Percentiles rank a stretch among this genome's conserved stretches.
Evolutionary conservation across 768 basidiomycete genomes (phyloP).

Genomic region (Pholiota conissans): DNA sequence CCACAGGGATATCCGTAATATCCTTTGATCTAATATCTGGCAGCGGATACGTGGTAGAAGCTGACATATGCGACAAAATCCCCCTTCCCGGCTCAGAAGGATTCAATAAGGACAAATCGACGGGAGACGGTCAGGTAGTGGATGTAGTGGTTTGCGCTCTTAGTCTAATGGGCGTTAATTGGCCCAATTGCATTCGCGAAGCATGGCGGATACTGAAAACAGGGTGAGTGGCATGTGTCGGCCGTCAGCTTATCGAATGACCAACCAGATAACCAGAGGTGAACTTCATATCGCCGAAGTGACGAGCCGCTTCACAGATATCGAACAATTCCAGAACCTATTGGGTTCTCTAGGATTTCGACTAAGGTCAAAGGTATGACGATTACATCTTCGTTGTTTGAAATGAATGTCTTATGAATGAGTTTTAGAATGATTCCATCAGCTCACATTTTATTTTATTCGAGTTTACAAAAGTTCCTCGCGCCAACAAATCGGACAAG

Average conservation of each 20-base stretch:
- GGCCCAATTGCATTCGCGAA: slow-evolving; percentile 89
- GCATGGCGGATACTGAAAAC: slow-evolving; percentile 84
- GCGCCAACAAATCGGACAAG: slow-evolving; percentile 46
- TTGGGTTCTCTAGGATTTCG: slow-evolving; percentile 73
- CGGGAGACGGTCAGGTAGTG: slow-evolving; percentile 72
- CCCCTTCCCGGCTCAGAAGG: slow-evolving; percentile 84
- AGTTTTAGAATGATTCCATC: slow-evolving; percentile 70
- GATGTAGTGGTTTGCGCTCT: slow-evolving; percentile 93
- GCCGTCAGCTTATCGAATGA: slow-evolving; percentile 35
- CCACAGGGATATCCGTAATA: slow-evolving; percentile 66
- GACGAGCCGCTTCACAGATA: slow-evolving; percentile 73
- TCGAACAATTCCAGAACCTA: slow-evolving; percentile 66
- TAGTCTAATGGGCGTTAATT: slow-evolving; percentile 96
- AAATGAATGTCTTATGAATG: background rate
- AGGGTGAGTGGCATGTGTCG: slow-evolving; percentile 54
- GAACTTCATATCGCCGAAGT: slow-evolving; percentile 89
- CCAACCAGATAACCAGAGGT: slow-evolving; percentile 42
- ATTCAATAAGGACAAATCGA: slow-evolving; percentile 32
- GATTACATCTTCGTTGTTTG: background rate
- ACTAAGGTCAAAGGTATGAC: slow-evolving; percentile 61
- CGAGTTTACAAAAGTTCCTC: slow-evolving; percentile 68
- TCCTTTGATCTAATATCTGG: slow-evolving; percentile 84
- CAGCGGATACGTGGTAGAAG: slow-evolving; percentile 75
- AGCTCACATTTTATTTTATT: slow-evolving; percentile 80
- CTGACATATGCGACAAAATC: slow-evolving; percentile 80